Conservation (phyloP, 1,284 basidiomycete species). For the Puccinia triticina region DNA sequence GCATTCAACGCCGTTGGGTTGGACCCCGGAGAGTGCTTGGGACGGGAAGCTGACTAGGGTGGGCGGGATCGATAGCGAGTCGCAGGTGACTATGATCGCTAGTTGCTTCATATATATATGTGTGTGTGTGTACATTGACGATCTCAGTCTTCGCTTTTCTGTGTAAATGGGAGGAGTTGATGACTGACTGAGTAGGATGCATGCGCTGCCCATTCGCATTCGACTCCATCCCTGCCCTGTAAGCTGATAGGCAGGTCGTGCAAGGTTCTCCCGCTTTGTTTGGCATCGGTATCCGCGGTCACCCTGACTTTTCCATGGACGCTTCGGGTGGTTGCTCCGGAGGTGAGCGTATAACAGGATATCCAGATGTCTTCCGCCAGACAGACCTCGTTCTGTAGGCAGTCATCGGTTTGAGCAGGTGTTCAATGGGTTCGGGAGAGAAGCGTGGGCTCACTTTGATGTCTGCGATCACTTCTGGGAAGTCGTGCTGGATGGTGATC, state of each 20-base stretch:
- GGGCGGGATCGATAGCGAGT: slow-evolving; percentile 25
- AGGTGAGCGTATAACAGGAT: slow-evolving; percentile 14
- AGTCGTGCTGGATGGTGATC: slow-evolving; percentile 37
- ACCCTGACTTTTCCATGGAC: slow-evolving; percentile 35
- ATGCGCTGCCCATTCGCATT: slow-evolving; percentile 13
- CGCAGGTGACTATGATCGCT: slow-evolving; percentile 8
- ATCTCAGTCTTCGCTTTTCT: too few relatives aligned
- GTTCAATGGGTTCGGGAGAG: neutral
- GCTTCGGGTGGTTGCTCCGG: neutral
- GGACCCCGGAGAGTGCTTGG: neutral
- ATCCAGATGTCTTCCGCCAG: slow-evolving; percentile 40
- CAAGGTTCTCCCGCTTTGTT: neutral
- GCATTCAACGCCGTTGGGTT: slow-evolving; percentile 15
- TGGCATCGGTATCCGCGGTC: neutral
- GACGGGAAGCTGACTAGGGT: slow-evolving; percentile 32
- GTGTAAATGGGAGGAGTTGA: too few relatives aligned
- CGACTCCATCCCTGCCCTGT: slow-evolving; percentile 11
- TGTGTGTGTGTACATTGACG: neutral
- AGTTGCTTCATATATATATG: slow-evolving; percentile 24
- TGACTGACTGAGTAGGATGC: slow-evolving; percentile 23
- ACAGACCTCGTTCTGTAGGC: slow-evolving; percentile 2
- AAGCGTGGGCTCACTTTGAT: slow-evolving; percentile 1
- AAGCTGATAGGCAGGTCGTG: neutral
- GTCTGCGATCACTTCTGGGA: slow-evolving; percentile 13
- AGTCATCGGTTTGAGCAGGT: neutral